These are phyloP conservation scores for Leucocoprinus birnbaumii DNA, from an alignment of 768 basidiomycete genomes.

Conservation along the genomic window DNA sequence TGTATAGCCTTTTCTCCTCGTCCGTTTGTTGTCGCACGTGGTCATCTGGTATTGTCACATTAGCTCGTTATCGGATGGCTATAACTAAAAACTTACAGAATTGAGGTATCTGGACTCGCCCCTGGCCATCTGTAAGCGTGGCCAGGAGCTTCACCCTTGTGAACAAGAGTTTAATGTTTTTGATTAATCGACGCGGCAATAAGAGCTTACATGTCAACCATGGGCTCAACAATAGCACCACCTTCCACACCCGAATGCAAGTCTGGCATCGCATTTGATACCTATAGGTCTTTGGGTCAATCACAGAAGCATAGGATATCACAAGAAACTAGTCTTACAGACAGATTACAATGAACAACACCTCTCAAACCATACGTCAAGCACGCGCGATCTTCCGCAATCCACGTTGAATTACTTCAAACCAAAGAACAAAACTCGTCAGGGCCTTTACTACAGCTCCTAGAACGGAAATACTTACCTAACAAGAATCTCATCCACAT, in stretches of 20 bases:
- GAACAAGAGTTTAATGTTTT: too few relatives aligned
- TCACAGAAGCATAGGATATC: not conserved
- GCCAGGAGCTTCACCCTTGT: constrained; percentile 33
- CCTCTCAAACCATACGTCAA: constrained; percentile 95
- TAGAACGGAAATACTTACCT: constrained; percentile 42
- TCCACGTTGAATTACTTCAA: constrained; percentile 92
- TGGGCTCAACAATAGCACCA: constrained; percentile 83
- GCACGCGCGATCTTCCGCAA: constrained; percentile 87
- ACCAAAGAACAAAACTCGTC: not conserved
- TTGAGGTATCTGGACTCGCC: constrained; percentile 64
- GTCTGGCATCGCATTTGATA: constrained; percentile 73
- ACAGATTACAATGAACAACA: constrained; percentile 83
- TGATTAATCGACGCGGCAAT: too few relatives aligned
- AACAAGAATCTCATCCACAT: constrained; percentile 86
- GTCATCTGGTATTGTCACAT: constrained; percentile 50
- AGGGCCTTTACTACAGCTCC: not conserved
- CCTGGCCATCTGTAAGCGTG: constrained; percentile 56
- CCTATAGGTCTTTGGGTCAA: constrained; percentile 33
- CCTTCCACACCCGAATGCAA: constrained; percentile 95
- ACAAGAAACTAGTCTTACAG: constrained; percentile 36
- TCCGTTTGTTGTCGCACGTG: constrained; percentile 66
- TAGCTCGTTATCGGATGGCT: not conserved
- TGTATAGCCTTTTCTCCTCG: constrained; percentile 67
- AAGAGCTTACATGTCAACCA: constrained; percentile 79
- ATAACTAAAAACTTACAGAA: constrained; percentile 64